Evolutionary conservation across 129 eudicot species (phyloP).

Genomic region (Centrapalus pauciflorus): DNA sequence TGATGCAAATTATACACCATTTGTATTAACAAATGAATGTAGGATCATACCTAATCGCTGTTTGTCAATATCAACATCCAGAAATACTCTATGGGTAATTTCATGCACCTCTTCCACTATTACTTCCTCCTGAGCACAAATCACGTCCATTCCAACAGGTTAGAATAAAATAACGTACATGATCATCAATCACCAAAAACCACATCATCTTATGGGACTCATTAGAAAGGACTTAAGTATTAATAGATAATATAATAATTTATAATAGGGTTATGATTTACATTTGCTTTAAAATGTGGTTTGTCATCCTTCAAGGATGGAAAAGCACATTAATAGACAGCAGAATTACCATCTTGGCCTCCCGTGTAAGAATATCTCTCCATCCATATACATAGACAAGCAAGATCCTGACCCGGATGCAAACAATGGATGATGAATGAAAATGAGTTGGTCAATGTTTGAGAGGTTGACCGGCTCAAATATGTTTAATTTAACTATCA

Average conservation of each 20-base stretch:
- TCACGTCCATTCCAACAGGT: neutral
- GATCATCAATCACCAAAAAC: neutral
- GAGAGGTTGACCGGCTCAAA: too few relatives aligned
- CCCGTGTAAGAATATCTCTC: neutral
- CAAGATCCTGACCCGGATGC: too few relatives aligned
- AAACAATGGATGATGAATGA: too few relatives aligned
- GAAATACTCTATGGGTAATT: slow-evolving; percentile 69
- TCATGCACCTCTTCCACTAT: slow-evolving; percentile 63
- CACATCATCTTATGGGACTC: neutral
- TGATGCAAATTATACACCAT: neutral
- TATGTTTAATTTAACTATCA: too few relatives aligned
- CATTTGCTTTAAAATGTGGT: neutral
- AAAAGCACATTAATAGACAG: neutral
- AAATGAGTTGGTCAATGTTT: too few relatives aligned
- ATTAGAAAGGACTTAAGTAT: neutral
- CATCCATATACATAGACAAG: neutral
- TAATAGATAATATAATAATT: neutral
- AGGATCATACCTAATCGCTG: slow-evolving; percentile 74
- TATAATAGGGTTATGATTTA: neutral
- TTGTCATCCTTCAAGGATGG: neutral
- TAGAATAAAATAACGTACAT: neutral
- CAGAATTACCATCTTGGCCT: neutral
- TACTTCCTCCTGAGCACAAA: slow-evolving; percentile 49
- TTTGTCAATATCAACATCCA: slow-evolving; percentile 93
- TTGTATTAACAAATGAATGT: neutral